A percentile compares a stretch with the other conserved stretches of the same genome.
These are phyloP conservation scores for Panicum hallii DNA, from an alignment of 202 grass and related monocot genomes.

Conservation along the genomic window DNA sequence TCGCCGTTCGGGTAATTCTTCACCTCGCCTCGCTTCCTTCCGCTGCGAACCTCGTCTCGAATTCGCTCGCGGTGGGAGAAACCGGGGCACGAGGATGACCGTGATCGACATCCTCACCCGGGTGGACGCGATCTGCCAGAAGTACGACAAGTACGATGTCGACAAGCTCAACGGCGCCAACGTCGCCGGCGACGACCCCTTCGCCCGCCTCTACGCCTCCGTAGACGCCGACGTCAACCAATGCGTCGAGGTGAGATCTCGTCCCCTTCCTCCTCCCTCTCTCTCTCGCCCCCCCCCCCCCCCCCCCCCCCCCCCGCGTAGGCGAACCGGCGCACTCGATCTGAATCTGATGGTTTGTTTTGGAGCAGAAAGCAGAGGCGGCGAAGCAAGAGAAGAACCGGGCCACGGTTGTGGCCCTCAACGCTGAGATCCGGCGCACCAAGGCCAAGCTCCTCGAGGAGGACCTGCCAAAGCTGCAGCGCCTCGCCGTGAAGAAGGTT, in stretches of 20 bases:
- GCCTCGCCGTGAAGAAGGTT: conserved; percentile 90
- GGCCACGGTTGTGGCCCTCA: conserved; percentile 74
- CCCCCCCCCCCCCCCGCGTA: not conserved
- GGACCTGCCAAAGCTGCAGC: conserved; percentile 94
- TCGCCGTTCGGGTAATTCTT: conserved; percentile 23
- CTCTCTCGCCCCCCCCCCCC: too few relatives aligned
- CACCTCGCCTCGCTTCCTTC: conserved; percentile 35
- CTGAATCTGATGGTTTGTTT: conserved; percentile 41
- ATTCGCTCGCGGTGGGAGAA: not conserved
- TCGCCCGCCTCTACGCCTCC: conserved; percentile 85
- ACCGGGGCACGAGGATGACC: conserved; percentile 58
- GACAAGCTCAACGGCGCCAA: conserved; percentile 84
- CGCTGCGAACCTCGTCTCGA: not conserved
- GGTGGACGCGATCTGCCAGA: conserved; percentile 93
- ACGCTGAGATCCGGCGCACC: conserved; percentile 88
- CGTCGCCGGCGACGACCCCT: conserved; percentile 91
- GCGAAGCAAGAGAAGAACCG: conserved; percentile 86
- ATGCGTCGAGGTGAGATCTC: conserved; percentile 64
- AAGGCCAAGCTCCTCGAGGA: conserved; percentile 93
- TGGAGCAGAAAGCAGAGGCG: conserved; percentile 75
- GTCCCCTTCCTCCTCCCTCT: not conserved
- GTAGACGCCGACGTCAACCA: conserved; percentile 76
- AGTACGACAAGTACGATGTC: conserved; percentile 97
- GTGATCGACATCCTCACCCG: conserved; percentile 96
- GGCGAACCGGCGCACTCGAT: not conserved